Evolutionary conservation across 495 filamentous ascomycete genomes (phyloP).

Genomic region (Glarea lozoyensis): DNA sequence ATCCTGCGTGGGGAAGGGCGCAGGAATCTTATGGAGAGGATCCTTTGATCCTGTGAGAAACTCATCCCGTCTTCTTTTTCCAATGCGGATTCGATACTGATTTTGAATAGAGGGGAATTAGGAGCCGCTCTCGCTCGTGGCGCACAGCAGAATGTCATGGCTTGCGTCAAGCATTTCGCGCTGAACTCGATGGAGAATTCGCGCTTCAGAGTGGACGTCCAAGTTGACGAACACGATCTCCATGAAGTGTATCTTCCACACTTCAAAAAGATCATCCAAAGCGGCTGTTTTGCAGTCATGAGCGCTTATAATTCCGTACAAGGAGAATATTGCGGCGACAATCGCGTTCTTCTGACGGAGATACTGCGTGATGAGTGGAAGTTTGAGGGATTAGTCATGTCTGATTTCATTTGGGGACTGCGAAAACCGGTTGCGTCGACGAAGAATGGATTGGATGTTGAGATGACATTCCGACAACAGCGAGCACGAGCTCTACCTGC

Average conservation of each 20-base stretch:
- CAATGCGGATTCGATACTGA: no score
- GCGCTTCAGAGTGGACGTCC: constrained; percentile 54
- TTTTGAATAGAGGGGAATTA: no score
- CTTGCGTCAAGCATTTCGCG: constrained; percentile 73
- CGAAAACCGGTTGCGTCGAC: constrained; percentile 12
- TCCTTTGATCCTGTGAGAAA: constrained; percentile 56
- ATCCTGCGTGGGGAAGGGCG: constrained; percentile 62
- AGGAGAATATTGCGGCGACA: constrained; percentile 57
- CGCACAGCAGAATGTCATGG: constrained; percentile 57
- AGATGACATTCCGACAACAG: constrained; percentile 18
- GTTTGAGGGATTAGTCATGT: constrained; percentile 58
- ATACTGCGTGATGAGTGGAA: constrained; percentile 63
- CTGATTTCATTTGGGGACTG: constrained; percentile 37
- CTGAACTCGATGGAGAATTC: constrained; percentile 70
- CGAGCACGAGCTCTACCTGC: background rate
- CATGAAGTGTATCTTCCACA: constrained; percentile 71
- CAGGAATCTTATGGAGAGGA: constrained; percentile 71
- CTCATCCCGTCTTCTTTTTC: no score
- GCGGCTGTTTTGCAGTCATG: constrained; percentile 29
- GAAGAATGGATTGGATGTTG: constrained; percentile 18
- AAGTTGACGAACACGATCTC: constrained; percentile 58
- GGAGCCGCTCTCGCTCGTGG: constrained; percentile 56
- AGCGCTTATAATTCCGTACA: constrained; percentile 69
- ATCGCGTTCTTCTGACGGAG: constrained; percentile 48
- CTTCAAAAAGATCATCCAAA: constrained; percentile 55